Conservation (phyloP, 78 protist genomes). For the Dictyostelium capitatum region DNA sequence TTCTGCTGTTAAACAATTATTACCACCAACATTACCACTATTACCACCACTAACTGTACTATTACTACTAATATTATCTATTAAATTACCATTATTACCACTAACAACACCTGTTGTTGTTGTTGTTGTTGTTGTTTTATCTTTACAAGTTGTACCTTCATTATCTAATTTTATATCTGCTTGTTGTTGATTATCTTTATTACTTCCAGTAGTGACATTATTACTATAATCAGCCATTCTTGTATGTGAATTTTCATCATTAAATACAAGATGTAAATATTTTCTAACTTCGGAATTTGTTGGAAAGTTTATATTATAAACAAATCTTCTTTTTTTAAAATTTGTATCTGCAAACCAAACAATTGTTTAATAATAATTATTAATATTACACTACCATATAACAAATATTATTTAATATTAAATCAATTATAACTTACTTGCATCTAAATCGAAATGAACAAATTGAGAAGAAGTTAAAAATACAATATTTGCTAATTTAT, state of each 20-base stretch:
- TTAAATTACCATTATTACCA: background rate
- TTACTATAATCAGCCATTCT: constrained; percentile 1
- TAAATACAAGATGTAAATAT: constrained; percentile 34
- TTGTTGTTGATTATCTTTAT: background rate
- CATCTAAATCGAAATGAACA: constrained; percentile 71
- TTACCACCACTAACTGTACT: background rate
- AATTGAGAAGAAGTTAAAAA: constrained; percentile 76
- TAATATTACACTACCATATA: background rate
- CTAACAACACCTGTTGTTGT: background rate
- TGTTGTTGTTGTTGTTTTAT: background rate
- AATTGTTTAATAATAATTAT: background rate
- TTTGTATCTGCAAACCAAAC: background rate
- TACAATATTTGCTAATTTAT: constrained; percentile 74
- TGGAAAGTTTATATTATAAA: constrained; percentile 66
- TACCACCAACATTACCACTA: background rate
- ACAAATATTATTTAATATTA: background rate
- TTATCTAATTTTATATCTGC: background rate
- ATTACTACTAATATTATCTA: too few relatives aligned
- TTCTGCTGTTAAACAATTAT: background rate
- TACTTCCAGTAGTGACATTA: background rate
- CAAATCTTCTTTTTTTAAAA: constrained; percentile 73
- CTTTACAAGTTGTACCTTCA: background rate
- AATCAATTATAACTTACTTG: background rate
- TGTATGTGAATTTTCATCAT: constrained; percentile 19
- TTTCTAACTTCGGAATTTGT: constrained; percentile 8